A percentile compares a stretch with the other conserved stretches of the same genome.
Conservation (phyloP, 1,139 yeast genomes). For the Kodamaea suecica region DNA sequence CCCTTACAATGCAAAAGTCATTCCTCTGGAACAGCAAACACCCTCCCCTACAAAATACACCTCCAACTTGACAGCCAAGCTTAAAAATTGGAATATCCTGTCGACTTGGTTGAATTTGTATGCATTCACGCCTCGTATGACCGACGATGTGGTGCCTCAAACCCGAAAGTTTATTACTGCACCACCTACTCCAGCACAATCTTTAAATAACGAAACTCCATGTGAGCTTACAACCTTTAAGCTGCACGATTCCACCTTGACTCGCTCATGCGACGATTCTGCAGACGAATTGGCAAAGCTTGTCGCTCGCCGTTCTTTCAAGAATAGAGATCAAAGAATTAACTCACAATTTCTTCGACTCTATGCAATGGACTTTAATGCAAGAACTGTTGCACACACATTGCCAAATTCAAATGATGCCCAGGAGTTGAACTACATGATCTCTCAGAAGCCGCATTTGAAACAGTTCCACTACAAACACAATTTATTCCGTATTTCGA, state of each 20-base stretch:
- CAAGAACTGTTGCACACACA: constrained; percentile 26
- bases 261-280: neutral
- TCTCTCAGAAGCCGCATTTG: constrained; percentile 19
- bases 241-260: constrained; percentile 2
- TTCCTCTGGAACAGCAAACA: neutral
- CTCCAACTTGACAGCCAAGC: constrained; percentile 10
- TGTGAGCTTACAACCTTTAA: constrained; percentile 6
- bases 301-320: constrained; percentile 18
- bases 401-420: constrained; percentile 29
- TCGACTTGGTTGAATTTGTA: constrained; percentile 5
- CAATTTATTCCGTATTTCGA: constrained; percentile 33
- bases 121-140: constrained; percentile 19
- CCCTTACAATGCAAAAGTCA: neutral
- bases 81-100: constrained; percentile 9
- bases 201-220: neutral
- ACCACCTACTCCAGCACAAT: neutral
- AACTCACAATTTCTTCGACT: constrained; percentile 44
- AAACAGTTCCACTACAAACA: constrained; percentile 26
- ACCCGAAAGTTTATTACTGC: neutral
- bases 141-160: constrained; percentile 23
- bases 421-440: constrained; percentile 23
- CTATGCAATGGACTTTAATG: constrained; percentile 46
- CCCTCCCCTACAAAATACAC: neutral
- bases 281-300: constrained; percentile 7
- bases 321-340: constrained; percentile 45